Conservation (phyloP, 805 yeast genomes). For the Metschnikowia vanudenii region DNA sequence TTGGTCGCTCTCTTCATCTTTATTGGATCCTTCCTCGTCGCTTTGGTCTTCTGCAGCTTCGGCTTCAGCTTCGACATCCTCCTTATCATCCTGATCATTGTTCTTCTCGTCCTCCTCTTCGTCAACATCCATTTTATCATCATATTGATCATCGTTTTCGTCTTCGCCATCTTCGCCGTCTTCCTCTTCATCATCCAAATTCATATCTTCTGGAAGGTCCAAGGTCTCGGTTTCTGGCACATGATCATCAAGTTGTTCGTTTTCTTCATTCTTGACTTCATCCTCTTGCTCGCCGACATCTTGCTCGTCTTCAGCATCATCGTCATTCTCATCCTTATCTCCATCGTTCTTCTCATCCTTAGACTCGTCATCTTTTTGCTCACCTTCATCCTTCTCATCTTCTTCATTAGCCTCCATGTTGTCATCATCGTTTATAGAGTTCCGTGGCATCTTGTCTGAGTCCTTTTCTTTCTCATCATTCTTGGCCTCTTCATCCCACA, state of each 20-base stretch:
- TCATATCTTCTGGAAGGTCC: conserved; percentile 90
- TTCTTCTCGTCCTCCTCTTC: conserved; percentile 26
- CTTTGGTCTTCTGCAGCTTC: conserved; percentile 8
- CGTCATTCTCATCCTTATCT: conserved; percentile 50
- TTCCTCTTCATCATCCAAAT: conserved; percentile 78
- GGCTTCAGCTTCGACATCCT: conserved; percentile 18
- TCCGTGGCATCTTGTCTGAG: conserved; percentile 65
- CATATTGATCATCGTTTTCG: conserved; percentile 23
- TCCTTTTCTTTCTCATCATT: conserved; percentile 80
- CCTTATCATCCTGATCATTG: conserved; percentile 23
- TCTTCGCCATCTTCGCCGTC: conserved; percentile 44
- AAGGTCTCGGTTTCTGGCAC: conserved; percentile 84
- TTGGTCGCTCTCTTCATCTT: conserved; percentile 22
- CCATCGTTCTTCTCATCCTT: conserved; percentile 35
- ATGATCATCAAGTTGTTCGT: conserved; percentile 65
- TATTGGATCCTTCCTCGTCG: conserved; percentile 15
- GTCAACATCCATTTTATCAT: conserved; percentile 22
- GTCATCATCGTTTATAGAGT: conserved; percentile 51
- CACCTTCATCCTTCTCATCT: conserved; percentile 40
- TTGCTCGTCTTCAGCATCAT: conserved; percentile 58
- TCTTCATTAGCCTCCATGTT: conserved; percentile 47
- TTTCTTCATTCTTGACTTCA: conserved; percentile 66
- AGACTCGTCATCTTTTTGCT: conserved; percentile 32
- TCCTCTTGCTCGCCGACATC: conserved; percentile 84
- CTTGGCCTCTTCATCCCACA: conserved; percentile 94